Base-by-base conservation (phyloP, 306 rosid species). In the Rubus parviflorus region DNA sequence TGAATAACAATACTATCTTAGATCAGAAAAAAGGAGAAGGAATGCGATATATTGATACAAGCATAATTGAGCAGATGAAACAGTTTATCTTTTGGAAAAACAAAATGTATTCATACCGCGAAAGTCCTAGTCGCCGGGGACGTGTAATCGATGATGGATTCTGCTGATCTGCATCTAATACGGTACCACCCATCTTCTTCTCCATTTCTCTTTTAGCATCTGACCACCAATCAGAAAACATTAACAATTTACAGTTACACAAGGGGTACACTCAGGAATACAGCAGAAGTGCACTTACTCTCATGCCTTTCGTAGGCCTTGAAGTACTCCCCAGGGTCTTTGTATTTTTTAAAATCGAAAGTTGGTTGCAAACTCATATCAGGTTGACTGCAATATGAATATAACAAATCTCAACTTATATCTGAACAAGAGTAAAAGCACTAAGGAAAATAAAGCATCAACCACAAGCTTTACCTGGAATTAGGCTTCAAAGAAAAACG, bases 181-280 rank as follows among this genome's bases (percentile, higher is more conserved):
- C 38, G 52, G 74, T 68, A 35, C 79, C 82, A 52, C 91, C 94
- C 73, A 62, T 74, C 71, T 86, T 91, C 83, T 89, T 92, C 78
- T 85, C 84, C 77, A 91, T 81, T 79, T 93, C 99, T 82, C 80
- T 87, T 81, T 76, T 88, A 42, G 98, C 96, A 84, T 87, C 99
- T 96, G 77, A 38, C 75, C 51, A 86, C 68, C 76, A 84, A 76
- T 74, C 75, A 77, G 42, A 75, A 65, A 64, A 52, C 75, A 78
- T 61, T 71, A 66, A 70, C 23, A 53, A 23, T 45, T 48, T 62
- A 43, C 56, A 49, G 46, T 64, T 51, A 30, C 15, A 60, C 30
- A 23, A 42, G 17, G 49, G 69, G 63, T 56, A 53, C 52, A 54
- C 54, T 51, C 71, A 58, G 30, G 51, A 63, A 74, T 53, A 52